phyloP scores from a whole-genome alignment of 257 asterid genomes.

The Solanum medicagineum region DNA sequence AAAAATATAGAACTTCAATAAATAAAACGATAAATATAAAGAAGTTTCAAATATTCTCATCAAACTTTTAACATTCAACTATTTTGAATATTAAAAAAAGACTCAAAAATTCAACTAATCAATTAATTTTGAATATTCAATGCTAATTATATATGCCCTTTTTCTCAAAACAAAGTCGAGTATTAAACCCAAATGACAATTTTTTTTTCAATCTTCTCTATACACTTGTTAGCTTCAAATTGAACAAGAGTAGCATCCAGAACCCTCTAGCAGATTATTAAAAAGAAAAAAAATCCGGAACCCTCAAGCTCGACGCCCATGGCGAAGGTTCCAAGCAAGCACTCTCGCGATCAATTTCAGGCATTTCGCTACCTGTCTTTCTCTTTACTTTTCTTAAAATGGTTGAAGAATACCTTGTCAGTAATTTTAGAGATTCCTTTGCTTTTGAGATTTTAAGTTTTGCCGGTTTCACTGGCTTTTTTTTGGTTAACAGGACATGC shows the following conservation, averaged over 20 bases:
- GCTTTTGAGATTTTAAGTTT: background rate
- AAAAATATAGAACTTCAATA: too few relatives aligned
- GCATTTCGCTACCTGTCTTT: constrained; percentile 7
- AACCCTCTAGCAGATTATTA: background rate
- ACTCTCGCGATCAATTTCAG: constrained; percentile 51
- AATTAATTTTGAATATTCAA: too few relatives aligned
- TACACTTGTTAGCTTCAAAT: background rate
- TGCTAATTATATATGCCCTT: too few relatives aligned
- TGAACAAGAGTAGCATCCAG: background rate
- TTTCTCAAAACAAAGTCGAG: too few relatives aligned
- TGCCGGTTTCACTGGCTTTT: background rate
- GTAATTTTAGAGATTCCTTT: background rate
- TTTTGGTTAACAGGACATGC: constrained; percentile 42
- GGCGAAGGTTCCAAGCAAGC: constrained; percentile 59
- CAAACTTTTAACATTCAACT: too few relatives aligned
- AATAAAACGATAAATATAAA: too few relatives aligned
- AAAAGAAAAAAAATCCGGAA: background rate
- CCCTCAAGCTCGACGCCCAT: constrained; percentile 7
- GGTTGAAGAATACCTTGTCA: background rate
- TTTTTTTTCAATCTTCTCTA: too few relatives aligned
- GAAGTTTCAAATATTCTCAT: too few relatives aligned
- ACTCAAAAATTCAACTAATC: too few relatives aligned
- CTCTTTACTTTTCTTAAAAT: background rate
- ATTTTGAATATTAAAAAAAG: too few relatives aligned
- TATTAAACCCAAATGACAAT: too few relatives aligned